phyloP scores from a whole-genome alignment of 441 rosid species.

The Gossypium trilobum region DNA sequence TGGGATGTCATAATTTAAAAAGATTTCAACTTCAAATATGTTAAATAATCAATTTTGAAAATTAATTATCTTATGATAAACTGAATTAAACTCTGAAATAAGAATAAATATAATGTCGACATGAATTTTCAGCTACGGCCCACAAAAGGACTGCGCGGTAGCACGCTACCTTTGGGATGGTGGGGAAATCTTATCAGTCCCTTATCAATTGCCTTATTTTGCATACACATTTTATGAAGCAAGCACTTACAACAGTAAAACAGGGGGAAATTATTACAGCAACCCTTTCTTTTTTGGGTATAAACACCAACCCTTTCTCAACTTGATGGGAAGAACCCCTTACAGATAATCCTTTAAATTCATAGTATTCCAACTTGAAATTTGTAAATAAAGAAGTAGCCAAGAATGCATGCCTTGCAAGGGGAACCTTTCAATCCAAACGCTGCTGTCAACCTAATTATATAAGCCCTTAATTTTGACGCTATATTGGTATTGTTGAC shows the following conservation, averaged over 20 bases:
- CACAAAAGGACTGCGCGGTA: slow-evolving; percentile 12
- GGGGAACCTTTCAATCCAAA: neutral
- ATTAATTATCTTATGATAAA: too few relatives aligned
- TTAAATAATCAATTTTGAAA: neutral
- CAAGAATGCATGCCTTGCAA: neutral
- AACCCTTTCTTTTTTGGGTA: neutral
- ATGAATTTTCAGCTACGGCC: slow-evolving; percentile 16
- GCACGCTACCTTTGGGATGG: slow-evolving; percentile 23
- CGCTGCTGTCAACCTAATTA: neutral
- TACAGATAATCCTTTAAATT: too few relatives aligned
- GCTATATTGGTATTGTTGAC: neutral
- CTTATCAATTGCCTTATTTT: neutral
- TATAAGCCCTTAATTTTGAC: too few relatives aligned
- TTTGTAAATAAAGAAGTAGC: too few relatives aligned
- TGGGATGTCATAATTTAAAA: neutral
- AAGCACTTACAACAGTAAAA: neutral
- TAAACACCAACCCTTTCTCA: neutral
- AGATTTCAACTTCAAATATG: neutral
- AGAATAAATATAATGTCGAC: neutral
- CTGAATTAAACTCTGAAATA: neutral
- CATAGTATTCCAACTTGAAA: too few relatives aligned
- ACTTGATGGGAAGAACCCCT: neutral
- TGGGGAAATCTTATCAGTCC: slow-evolving; percentile 28
- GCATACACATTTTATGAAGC: too few relatives aligned
- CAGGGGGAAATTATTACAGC: neutral